phyloP scores from a whole-genome alignment of 2,329 filamentous ascomycete species.

The Dryadomyces quercus-mongolicae region DNA sequence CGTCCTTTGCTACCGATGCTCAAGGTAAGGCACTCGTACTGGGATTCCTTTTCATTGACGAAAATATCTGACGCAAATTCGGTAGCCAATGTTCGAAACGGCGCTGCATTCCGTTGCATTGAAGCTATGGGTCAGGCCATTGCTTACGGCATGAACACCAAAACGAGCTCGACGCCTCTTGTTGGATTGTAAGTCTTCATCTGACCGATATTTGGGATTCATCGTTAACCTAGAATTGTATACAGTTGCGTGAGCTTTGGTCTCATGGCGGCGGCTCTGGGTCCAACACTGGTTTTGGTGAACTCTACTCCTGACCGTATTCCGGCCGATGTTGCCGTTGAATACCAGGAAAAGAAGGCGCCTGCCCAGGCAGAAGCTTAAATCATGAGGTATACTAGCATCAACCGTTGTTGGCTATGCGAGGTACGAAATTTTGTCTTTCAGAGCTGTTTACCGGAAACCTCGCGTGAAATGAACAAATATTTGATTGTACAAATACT shows the following conservation, averaged over 20 bases:
- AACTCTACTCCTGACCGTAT: conserved; percentile 2
- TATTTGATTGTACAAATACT: no score
- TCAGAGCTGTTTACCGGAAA: no score
- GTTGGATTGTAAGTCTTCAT: conserved; percentile 1
- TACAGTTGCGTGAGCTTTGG: conserved; percentile 1
- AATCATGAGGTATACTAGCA: no score
- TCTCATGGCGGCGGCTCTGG: neutral
- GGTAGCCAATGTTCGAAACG: conserved; percentile 3
- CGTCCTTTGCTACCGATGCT: conserved; percentile 27
- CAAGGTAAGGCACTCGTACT: conserved; percentile 16
- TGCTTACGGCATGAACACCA: conserved; percentile 4
- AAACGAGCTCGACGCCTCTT: neutral
- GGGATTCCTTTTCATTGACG: no score
- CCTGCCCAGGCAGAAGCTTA: no score
- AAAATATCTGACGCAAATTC: neutral
- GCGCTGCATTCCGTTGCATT: conserved; percentile 3
- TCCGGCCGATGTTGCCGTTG: neutral
- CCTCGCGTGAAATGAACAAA: no score
- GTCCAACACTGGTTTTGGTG: neutral
- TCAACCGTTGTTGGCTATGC: no score
- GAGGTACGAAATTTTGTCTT: no score
- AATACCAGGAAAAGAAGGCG: neutral
- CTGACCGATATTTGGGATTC: no score
- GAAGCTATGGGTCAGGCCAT: conserved; percentile 4
- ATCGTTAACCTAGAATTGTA: no score